These are phyloP conservation scores for Penicillium mononematosum DNA, from an alignment of 495 filamentous ascomycete genomes.

Conservation along the genomic window DNA sequence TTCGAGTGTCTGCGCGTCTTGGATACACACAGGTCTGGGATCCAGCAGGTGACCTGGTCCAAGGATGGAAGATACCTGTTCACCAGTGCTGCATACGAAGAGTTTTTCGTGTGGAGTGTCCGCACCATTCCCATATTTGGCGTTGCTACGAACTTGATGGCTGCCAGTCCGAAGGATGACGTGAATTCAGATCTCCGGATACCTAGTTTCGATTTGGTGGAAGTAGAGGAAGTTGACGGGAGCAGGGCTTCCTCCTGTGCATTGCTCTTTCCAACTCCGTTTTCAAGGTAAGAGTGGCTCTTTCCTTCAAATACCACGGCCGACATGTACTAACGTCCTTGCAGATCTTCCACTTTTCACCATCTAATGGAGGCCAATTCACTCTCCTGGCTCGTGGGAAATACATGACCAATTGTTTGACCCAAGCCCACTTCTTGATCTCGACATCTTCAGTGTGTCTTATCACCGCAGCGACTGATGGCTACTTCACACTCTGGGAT, in stretches of 20 bases:
- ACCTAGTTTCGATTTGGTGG: slow-evolving; percentile 63
- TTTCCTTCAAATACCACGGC: background rate
- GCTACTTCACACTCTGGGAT: slow-evolving; percentile 57
- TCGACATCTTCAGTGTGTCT: slow-evolving; percentile 33
- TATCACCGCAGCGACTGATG: slow-evolving; percentile 63
- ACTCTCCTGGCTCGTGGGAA: slow-evolving; percentile 52
- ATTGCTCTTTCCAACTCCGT: slow-evolving; percentile 79
- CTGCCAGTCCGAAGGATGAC: slow-evolving; percentile 56
- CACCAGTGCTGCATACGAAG: slow-evolving; percentile 81
- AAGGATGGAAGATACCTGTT: slow-evolving; percentile 64
- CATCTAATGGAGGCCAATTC: slow-evolving; percentile 43
- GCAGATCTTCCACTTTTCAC: slow-evolving; percentile 59
- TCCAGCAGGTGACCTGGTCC: slow-evolving; percentile 80
- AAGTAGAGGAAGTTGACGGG: slow-evolving; percentile 32
- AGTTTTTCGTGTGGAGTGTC: slow-evolving; percentile 83
- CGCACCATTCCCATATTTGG: slow-evolving; percentile 51
- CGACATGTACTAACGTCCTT: background rate
- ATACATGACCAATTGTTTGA: slow-evolving; percentile 81
- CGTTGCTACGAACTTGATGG: slow-evolving; percentile 62
- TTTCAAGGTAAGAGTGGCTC: slow-evolving; percentile 48
- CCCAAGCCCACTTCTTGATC: slow-evolving; percentile 59
- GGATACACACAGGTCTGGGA: slow-evolving; percentile 73
- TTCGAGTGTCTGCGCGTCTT: slow-evolving; percentile 62
- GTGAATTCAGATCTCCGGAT: slow-evolving; percentile 72
- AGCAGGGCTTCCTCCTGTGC: slow-evolving; percentile 51